Evolutionary conservation across 306 rosid species (phyloP).

Genomic region (Rubus idaeus): DNA sequence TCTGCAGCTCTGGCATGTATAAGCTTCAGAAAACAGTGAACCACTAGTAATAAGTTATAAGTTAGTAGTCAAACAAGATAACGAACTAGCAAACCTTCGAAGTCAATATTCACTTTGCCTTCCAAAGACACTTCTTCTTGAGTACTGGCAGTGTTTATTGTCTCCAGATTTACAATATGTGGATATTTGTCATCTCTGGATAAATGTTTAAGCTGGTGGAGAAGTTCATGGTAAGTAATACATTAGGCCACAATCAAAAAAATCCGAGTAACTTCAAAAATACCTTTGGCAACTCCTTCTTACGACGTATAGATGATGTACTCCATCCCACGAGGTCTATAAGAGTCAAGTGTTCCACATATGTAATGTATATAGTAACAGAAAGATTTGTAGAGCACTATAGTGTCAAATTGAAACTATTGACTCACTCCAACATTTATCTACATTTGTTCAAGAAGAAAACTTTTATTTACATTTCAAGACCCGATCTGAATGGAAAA

Average conservation of each 20-base stretch:
- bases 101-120: conserved; percentile 38
- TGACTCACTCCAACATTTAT: not conserved
- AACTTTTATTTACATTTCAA: not conserved
- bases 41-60: not conserved
- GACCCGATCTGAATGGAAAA: not conserved
- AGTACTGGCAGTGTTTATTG: conserved; percentile 28
- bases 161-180: conserved; percentile 62
- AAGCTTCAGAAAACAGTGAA: not conserved
- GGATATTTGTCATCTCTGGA: conserved; percentile 53
- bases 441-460: not conserved
- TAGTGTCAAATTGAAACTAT: not conserved
- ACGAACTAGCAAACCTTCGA: conserved; percentile 53
- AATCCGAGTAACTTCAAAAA: conserved; percentile 15
- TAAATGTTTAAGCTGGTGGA: conserved; percentile 47
- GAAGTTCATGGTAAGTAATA: conserved; percentile 20
- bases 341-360: conserved; percentile 41
- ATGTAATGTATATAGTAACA: not conserved
- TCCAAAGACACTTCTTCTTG: conserved; percentile 35
- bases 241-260: conserved; percentile 18
- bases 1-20: conserved; percentile 1
- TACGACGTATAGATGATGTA: conserved; percentile 79
- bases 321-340: conserved; percentile 95
- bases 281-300: conserved; percentile 83
- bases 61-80: not conserved
- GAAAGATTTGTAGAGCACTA: not conserved